phyloP scores from a whole-genome alignment of 495 filamentous ascomycete genomes.

The Neurospora sp. region DNA sequence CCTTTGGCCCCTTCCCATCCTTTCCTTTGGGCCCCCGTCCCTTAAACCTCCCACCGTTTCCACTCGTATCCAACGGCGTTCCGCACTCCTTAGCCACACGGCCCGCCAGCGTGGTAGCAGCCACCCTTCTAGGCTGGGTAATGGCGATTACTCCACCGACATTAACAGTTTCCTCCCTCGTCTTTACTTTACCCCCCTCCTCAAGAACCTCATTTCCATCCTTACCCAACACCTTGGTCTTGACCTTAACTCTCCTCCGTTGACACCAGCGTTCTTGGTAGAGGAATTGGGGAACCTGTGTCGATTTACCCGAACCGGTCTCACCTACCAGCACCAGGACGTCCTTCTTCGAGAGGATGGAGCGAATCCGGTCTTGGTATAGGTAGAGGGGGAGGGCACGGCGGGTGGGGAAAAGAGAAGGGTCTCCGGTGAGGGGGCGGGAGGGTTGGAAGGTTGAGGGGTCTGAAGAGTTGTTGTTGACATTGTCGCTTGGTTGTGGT shows the following conservation, averaged over 20 bases:
- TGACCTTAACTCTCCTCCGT: slow-evolving; percentile 40
- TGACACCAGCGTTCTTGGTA: slow-evolving; percentile 71
- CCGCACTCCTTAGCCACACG: slow-evolving; percentile 89
- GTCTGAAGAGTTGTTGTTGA: not conserved
- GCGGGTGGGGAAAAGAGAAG: slow-evolving; percentile 26
- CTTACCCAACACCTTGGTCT: not conserved
- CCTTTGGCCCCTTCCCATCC: not conserved
- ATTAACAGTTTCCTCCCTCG: slow-evolving; percentile 32
- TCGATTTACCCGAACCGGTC: slow-evolving; percentile 94
- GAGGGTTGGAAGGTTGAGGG: not conserved
- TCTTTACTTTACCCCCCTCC: slow-evolving; percentile 6
- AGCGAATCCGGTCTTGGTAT: slow-evolving; percentile 58
- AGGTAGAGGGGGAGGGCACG: slow-evolving; percentile 73
- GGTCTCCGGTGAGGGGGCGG: slow-evolving; percentile 13
- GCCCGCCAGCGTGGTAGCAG: slow-evolving; percentile 82
- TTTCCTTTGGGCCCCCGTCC: not conserved
- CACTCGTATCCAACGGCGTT: slow-evolving; percentile 45
- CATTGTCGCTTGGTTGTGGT: not conserved
- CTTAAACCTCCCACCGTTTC: not conserved
- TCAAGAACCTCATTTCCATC: not conserved
- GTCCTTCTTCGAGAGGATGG: slow-evolving; percentile 54
- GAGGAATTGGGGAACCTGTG: slow-evolving; percentile 89
- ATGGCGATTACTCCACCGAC: slow-evolving; percentile 88
- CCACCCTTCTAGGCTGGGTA: slow-evolving; percentile 88
- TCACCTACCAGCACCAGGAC: slow-evolving; percentile 83